Percentiles rank a stretch among this genome's conserved stretches.
phyloP scores from a whole-genome alignment of 1,139 yeast genomes.

The Lodderomyces beijingensis region DNA sequence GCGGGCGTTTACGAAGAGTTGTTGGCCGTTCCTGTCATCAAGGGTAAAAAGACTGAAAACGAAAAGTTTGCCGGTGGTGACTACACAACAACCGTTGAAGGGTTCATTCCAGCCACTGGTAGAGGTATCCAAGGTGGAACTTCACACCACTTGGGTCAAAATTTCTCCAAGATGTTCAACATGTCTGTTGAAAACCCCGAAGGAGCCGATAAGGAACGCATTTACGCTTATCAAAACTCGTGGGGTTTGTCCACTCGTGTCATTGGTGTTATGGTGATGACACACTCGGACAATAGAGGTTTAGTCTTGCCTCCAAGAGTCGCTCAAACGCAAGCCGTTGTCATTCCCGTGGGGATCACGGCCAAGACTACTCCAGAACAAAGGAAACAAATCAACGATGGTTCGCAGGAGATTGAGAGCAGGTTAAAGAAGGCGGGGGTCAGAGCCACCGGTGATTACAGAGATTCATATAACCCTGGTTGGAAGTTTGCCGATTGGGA shows the following conservation, averaged over 20 bases:
- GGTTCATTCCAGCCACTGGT: constrained; percentile 96
- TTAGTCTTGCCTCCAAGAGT: constrained; percentile 97
- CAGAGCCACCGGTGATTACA: constrained; percentile 80
- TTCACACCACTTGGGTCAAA: constrained; percentile 95
- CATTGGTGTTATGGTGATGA: constrained; percentile 99
- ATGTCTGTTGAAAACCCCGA: constrained; percentile 93
- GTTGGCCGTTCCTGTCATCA: constrained; percentile 94
- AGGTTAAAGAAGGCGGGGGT: constrained; percentile 55
- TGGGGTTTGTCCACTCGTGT: constrained; percentile 99
- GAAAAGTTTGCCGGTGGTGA: constrained; percentile 98
- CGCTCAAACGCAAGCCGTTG: constrained; percentile 85
- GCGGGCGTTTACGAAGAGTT: constrained; percentile 82
- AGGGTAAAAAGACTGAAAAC: constrained; percentile 93
- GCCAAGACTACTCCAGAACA: constrained; percentile 77
- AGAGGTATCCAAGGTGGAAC: constrained; percentile 99
- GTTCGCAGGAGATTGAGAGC: constrained; percentile 64
- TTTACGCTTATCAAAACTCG: constrained; percentile 92
- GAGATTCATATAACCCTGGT: constrained; percentile 95
- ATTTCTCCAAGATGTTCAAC: constrained; percentile 98
- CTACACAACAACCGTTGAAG: constrained; percentile 94
- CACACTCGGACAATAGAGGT: constrained; percentile 98
- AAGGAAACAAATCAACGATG: constrained; percentile 62
- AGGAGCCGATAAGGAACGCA: constrained; percentile 79
- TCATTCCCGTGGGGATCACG: constrained; percentile 93
- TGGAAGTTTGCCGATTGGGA: constrained; percentile 99